Base-by-base conservation (phyloP, 768 basidiomycete genomes). In the Obba rivulosa region DNA sequence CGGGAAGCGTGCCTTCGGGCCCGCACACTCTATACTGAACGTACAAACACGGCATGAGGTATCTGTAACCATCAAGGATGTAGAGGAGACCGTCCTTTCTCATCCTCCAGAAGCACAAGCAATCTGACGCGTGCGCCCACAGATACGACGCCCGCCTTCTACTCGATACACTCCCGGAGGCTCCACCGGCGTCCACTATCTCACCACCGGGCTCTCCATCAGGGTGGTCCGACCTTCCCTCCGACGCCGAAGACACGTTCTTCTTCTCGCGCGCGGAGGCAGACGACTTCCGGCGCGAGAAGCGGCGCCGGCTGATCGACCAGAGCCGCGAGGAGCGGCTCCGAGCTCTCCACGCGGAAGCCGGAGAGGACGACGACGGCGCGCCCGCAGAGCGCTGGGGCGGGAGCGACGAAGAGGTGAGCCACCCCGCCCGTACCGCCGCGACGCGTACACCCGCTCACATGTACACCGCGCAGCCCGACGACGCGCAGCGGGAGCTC, bases 191-290 rank as follows among this genome's bases (percentile, higher is more conserved):
- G 11, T 18, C 52, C 16, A 13, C 8, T 3, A 20, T 17, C 16
- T 37, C 40, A 14, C 21, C 54, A 20, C 48, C 74, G 1, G 65
- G 62, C 20, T 79, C 82, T 0, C 77, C 80, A 2, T 66, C 73
- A 3, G 87, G 86, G 8, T 93, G 90, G 90, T 85, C 84, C 0
- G 85, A 91, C 62, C 75, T 93, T 2, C 84, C 90, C 4, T 92
- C 91, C 0, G 91, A 93, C 58, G 62, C 80, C 4, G 92, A 93
- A 67, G 91, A 94, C 55, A 85, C 78, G 0, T 94, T 92, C 66
- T 88, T 87, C 67, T 76, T 93, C 52, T 73, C 80, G 0, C 76
- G 76, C 0, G 71, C 74, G 5, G 91, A 92, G 54, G 66, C 73
- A 2, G 80, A 81, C 13, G 85, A 85, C 50, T 82, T 81, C 51